A percentile compares a stretch with the other conserved stretches of the same genome.
phyloP scores from a whole-genome alignment of 441 rosid species.

The Dalechampia spathulata region DNA sequence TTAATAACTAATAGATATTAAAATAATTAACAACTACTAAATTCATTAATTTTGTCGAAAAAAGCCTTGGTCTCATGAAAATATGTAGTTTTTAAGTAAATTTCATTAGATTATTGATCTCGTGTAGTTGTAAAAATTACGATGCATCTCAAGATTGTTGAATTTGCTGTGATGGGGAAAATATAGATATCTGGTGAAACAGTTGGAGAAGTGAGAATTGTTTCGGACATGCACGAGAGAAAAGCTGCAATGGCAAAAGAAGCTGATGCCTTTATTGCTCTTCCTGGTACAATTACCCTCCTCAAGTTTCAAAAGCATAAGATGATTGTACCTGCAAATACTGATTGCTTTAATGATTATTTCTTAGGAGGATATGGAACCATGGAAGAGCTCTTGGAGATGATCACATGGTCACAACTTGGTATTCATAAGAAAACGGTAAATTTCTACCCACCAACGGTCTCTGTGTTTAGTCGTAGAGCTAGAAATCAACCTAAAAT shows the following conservation, averaged over 20 bases:
- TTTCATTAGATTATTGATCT: too few relatives aligned
- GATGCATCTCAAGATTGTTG: conserved; percentile 1
- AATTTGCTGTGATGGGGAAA: conserved; percentile 1
- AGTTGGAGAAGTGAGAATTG: conserved; percentile 79
- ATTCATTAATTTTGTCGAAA: too few relatives aligned
- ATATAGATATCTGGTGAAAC: conserved; percentile 82
- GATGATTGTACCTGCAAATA: too few relatives aligned
- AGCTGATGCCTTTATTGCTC: conserved; percentile 91
- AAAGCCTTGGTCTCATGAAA: too few relatives aligned
- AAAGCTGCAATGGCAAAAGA: conserved; percentile 95
- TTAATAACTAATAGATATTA: too few relatives aligned
- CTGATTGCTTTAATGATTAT: neutral
- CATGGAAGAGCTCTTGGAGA: conserved; percentile 92
- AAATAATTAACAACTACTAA: too few relatives aligned
- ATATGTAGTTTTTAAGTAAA: too few relatives aligned
- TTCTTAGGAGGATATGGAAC: conserved; percentile 94
- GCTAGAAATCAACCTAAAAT: too few relatives aligned
- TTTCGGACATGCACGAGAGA: conserved; percentile 90
- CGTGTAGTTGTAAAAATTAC: too few relatives aligned
- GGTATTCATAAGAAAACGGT: conserved; percentile 96
- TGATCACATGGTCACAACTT: conserved; percentile 98
- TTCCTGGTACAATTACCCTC: too few relatives aligned
- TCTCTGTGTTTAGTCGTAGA: too few relatives aligned
- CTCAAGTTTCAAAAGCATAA: too few relatives aligned
- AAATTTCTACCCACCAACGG: conserved; percentile 13